Evolutionary conservation across 257 asterid genomes (phyloP), one percentile per base, ranked within the genome.

Genomic region (Plantago elongata): DNA sequence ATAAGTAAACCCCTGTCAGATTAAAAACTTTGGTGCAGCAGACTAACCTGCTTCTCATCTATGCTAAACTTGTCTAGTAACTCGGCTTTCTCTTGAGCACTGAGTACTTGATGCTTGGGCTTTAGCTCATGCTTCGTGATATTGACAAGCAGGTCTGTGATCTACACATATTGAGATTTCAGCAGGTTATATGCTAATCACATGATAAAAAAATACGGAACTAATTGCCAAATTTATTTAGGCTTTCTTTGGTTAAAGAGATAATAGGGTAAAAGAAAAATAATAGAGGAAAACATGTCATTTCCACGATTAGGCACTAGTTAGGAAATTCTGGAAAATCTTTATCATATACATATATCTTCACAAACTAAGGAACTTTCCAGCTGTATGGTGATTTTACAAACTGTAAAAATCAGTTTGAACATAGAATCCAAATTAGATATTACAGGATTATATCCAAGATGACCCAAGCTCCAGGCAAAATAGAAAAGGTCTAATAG

Each of bases 21-120:
- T 42, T 42, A 17, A 58, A 22, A 40, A 2, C 13, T 40, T 54
- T 27, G 15, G 11, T 27, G 7, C 9, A 51, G 47, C 5, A 22
- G 40, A 22, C 81, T 45, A 57, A 85, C 99, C 99, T 92, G 99
- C 63, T 84, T 83, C 77, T 84, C 99, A 51, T 79, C 83, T 69
- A 92, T 62, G 79, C 74, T 87, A 74, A 77, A 84, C 74, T 89
- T 78, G 70, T 78, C 70, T 14, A 92, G 88, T 18, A 92, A 80
- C 34, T 69, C 70, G 64, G 74, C 69, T 59, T 88, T 92, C 79
- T 92, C 98, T 57, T 60, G 69, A 9, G 79, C 66, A 18, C 82
- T 75, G 51, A 92, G 86, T 67, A 92, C 64, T 65, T 76, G 91
- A 74, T 92, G 99, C 64, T 82, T 85, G 49, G 99, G 99, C 83